phyloP scores from a whole-genome alignment of 2,329 filamentous ascomycete genomes.

The Didymella segeticola region DNA sequence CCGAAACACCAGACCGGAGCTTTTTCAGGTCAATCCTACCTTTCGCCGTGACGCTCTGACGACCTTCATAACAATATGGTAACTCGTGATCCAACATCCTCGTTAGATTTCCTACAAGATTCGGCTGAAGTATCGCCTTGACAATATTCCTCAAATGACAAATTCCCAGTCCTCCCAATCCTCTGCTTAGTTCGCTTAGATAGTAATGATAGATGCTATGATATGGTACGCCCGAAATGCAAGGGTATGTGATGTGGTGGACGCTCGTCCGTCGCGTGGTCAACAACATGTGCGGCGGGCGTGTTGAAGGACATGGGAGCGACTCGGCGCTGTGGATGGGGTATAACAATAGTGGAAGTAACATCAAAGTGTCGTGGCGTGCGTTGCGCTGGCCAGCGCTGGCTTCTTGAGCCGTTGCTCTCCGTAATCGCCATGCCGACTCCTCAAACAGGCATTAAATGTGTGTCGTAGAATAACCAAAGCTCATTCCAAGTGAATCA shows the following conservation, averaged over 20 bases:
- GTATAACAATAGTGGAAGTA: slow-evolving; percentile 7
- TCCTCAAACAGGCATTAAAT: slow-evolving; percentile 7
- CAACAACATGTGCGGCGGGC: slow-evolving; percentile 9
- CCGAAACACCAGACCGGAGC: not conserved
- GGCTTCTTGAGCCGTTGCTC: not conserved
- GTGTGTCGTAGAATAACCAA: slow-evolving; percentile 7
- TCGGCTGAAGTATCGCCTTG: not conserved
- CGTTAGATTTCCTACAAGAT: not conserved
- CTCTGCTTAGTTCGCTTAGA: not conserved
- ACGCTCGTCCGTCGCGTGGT: slow-evolving; percentile 5
- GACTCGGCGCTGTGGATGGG: slow-evolving; percentile 7
- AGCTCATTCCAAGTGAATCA: not conserved
- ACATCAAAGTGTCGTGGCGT: not conserved
- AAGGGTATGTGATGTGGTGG: not conserved
- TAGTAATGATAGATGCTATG: slow-evolving; percentile 3
- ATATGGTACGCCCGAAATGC: slow-evolving; percentile 8
- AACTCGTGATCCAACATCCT: not conserved
- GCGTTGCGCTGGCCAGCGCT: not conserved
- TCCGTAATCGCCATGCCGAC: not conserved
- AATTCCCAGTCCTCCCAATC: not conserved
- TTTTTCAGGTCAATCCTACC: slow-evolving; percentile 3
- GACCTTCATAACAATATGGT: not conserved
- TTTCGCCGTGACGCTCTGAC: not conserved
- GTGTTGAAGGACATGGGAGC: not conserved
- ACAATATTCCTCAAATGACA: not conserved